Base-by-base conservation (phyloP, 164 flowering plant species). In the Sedum album region DNA sequence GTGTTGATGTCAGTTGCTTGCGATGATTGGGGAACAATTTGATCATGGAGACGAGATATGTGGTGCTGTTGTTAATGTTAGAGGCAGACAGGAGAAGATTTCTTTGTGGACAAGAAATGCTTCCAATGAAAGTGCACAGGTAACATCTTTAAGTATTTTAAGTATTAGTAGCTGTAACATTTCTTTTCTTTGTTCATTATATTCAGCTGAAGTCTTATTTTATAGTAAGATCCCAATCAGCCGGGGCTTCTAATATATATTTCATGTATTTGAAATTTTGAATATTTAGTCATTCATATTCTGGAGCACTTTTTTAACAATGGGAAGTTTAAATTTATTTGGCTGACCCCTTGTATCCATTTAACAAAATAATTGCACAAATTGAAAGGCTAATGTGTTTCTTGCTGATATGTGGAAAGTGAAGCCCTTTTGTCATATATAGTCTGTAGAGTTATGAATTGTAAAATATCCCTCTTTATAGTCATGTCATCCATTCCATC, bases 121-220 rank as follows among this genome's bases (percentile, higher is more conserved):
- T 26, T 55, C 61, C 31, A 26, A 55, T 26, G 61, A 55, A 55
- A 55, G 61, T 26, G 61, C 61, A 55, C 61, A 55, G 61, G 61
- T 55, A 25, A 26, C 31, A 26, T 25, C 61, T 25, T 55, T 3
- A 1, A 23, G 10, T 53, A 21, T 53, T 7, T 6, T n/a, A n/a
- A n/a, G n/a, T n/a, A n/a, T n/a, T n/a, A n/a, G n/a, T n/a, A n/a
- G 28, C 9, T 1, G 20, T 17, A 4, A 15, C 2, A 14, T 46
- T 17, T 15, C n/a, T 15, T 14, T 49, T 20, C 5, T 49, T 49
- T 17, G n/a, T 44, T 44, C 15, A 18, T 48, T 39, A 39, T 39
- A 39, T 39, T 39, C 13, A 39, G 0, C 13, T 39, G 42, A 39
- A 39, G 6, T 8, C 13, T 10, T 8, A 39, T 39, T 2, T 10